Base-by-base conservation (phyloP, 768 basidiomycete genomes). In the Cyathus striatus region DNA sequence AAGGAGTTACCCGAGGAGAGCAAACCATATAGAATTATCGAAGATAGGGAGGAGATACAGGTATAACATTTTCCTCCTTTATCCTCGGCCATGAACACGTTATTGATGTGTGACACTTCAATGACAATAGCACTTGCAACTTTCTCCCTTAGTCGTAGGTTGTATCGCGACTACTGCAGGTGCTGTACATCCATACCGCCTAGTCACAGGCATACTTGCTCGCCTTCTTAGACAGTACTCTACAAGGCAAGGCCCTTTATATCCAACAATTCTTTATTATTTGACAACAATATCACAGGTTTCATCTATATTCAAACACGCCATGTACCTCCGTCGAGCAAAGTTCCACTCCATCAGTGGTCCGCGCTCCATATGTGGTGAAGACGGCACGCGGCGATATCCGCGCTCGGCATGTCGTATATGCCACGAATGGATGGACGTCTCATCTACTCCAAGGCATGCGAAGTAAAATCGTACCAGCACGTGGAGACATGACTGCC, bases 341-440 rank as follows among this genome's bases (percentile, higher is more conserved):
- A 12, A n/a, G n/a, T n/a, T n/a, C n/a, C n/a, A n/a, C n/a, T n/a
- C n/a, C 40, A 16, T 6, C 1, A 9, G 4, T 23, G 13, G 30
- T 16, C 10, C 27, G 9, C 2, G 33, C 33, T 39, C 50, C 59
- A n/a, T 87, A 86, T 61, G 66, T 62, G 6, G 65, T 88, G n/a
- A 47, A 55, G 17, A 91, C 90, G 1, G 67, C 82, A 0, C 68
- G 72, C 40, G 90, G 90, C 0, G 53, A 50, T 4, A 68, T 89
- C 22, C 60, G 51, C 13, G 65, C 86, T 0, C 62, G 61, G 2
- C 85, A 88, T 56, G 70, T 94, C 34, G 66, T 94, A 9, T 90
- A 91, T 55, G 86, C 88, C 2, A 91, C 89, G 3, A 95, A 95
- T 57, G 90, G 75, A n/a, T 92, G 90, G 80, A 66, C 71, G 2